Evolutionary conservation across 2,329 filamentous ascomycete genomes (phyloP).

Genomic region (Xylaria sp.): DNA sequence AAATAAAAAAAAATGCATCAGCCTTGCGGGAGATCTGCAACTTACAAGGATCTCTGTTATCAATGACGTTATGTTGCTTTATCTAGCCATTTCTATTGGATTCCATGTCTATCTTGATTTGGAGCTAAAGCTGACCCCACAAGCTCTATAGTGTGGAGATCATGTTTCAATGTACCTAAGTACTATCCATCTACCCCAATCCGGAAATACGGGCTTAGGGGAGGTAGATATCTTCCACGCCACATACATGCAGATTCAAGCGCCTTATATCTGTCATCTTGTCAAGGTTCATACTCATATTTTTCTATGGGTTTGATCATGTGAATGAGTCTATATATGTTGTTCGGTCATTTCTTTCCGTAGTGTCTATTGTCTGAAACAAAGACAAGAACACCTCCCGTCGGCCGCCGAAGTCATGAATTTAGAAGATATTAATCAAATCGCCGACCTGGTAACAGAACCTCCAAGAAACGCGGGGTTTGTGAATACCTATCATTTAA

Average conservation of each 20-base stretch:
- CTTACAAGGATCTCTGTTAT: constrained; percentile 13
- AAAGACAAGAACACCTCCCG: too few relatives aligned
- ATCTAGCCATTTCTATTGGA: neutral
- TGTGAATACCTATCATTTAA: too few relatives aligned
- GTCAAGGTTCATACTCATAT: neutral
- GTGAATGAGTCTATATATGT: too few relatives aligned
- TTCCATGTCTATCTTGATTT: neutral
- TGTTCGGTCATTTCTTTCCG: too few relatives aligned
- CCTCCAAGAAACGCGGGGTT: too few relatives aligned
- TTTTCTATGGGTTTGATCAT: too few relatives aligned
- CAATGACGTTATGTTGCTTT: constrained; percentile 20
- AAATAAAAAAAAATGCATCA: constrained; percentile 1
- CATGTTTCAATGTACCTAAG: neutral
- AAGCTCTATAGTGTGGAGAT: neutral
- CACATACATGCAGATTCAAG: neutral
- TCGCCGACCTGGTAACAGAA: neutral
- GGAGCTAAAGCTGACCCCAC: neutral
- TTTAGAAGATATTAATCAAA: neutral
- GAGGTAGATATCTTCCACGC: neutral
- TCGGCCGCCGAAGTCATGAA: neutral
- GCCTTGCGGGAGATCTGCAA: constrained; percentile 25
- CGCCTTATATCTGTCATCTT: neutral
- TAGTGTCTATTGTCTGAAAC: too few relatives aligned
- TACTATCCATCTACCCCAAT: neutral
- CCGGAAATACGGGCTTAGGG: neutral